Conservation (phyloP, 768 basidiomycete genomes). For the Tylopilus balloui region DNA sequence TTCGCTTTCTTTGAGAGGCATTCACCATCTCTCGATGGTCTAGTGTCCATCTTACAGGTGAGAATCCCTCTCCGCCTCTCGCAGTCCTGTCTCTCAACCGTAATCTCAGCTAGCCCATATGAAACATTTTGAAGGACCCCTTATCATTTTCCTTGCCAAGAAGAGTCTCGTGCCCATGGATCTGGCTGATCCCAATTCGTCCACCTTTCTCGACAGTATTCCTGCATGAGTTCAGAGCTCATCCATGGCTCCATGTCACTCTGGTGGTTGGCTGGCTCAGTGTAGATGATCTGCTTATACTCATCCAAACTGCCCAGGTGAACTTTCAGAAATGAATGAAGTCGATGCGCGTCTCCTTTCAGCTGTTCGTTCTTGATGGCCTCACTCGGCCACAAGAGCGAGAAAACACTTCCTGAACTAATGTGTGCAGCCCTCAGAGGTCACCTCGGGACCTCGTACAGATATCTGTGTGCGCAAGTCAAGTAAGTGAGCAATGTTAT, state of each 20-base stretch:
- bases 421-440: conserved; percentile 47
- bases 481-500: conserved; percentile 35
- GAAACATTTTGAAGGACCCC: conserved; percentile 66
- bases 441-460: conserved; percentile 39
- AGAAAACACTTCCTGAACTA: conserved; percentile 33
- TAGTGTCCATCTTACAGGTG: conserved; percentile 62
- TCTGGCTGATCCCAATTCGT: conserved; percentile 21
- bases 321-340: conserved; percentile 32
- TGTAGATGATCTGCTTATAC: conserved; percentile 29
- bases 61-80: not conserved
- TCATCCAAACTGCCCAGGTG: conserved; percentile 37
- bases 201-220: conserved; percentile 36
- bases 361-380: conserved; percentile 40
- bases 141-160: conserved; percentile 34
- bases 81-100: not conserved
- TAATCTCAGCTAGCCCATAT: conserved; percentile 51
- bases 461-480: conserved; percentile 42
- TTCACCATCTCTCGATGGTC: conserved; percentile 51
- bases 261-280: conserved; percentile 23
- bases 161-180: conserved; percentile 1
- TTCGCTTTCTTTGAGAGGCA: conserved; percentile 55
- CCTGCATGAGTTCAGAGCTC: conserved; percentile 33
- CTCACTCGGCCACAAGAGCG: conserved; percentile 40
- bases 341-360: conserved; percentile 45
- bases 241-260: conserved; percentile 12